Evolutionary conservation across 495 filamentous ascomycete species (phyloP).

Genomic region (Penicillium psychrofluorescens): DNA sequence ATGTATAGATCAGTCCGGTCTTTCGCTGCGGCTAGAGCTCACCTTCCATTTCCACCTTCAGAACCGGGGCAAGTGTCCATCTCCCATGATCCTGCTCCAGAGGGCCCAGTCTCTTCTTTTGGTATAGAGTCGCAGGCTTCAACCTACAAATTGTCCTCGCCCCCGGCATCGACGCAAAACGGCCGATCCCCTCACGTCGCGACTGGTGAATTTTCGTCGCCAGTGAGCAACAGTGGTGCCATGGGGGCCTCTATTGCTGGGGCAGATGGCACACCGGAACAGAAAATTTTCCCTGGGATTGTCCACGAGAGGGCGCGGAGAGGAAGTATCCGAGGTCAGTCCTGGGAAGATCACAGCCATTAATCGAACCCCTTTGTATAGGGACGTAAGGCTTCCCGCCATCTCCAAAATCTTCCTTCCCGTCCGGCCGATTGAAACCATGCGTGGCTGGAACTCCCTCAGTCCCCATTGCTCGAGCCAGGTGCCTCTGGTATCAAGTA

Average conservation of each 20-base stretch:
- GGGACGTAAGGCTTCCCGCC: too few relatives aligned
- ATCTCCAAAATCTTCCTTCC: too few relatives aligned
- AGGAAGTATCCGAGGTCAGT: conserved; percentile 28
- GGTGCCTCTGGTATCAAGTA: too few relatives aligned
- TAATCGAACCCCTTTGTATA: too few relatives aligned
- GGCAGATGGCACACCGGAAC: conserved; percentile 50
- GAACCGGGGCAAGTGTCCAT: too few relatives aligned
- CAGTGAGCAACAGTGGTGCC: conserved; percentile 7
- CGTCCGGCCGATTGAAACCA: too few relatives aligned
- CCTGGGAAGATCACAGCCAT: neutral
- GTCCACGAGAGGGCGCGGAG: conserved; percentile 52
- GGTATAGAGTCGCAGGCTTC: neutral
- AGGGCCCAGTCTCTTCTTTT: too few relatives aligned
- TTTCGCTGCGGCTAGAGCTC: neutral
- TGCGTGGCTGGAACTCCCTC: too few relatives aligned
- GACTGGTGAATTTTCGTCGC: conserved; percentile 7
- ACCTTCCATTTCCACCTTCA: neutral
- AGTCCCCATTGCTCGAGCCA: too few relatives aligned
- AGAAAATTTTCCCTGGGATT: conserved; percentile 66
- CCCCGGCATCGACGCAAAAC: neutral
- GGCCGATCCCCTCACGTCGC: conserved; percentile 7
- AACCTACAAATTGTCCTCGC: neutral
- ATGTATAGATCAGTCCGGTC: neutral
- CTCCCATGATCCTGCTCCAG: too few relatives aligned
- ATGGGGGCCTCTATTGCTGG: conserved; percentile 20